Conservation (phyloP, 179 eudicot species). For the Corrigiola litoralis region DNA sequence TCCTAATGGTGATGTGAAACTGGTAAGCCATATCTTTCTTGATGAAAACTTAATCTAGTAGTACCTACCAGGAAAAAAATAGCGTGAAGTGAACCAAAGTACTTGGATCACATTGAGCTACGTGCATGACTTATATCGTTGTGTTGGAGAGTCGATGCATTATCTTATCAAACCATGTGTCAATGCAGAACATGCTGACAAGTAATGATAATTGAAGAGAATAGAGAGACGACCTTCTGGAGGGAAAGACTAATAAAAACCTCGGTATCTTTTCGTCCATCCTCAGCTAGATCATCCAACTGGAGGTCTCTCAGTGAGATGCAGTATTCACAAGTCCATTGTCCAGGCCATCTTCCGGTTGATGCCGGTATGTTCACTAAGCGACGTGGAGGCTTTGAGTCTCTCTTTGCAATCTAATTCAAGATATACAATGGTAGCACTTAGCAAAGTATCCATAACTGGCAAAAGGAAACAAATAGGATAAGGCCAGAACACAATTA, state of each 20-base stretch:
- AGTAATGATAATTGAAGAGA: background rate
- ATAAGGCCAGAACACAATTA: background rate
- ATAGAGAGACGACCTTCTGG: conserved; percentile 24
- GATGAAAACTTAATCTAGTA: too few species aligned
- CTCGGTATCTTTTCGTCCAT: conserved; percentile 27
- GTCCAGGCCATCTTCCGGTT: conserved; percentile 30
- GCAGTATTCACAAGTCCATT: conserved; percentile 34
- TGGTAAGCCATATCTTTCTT: too few species aligned
- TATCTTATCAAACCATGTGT: too few species aligned
- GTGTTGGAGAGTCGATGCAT: too few species aligned
- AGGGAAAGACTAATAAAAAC: conserved; percentile 31
- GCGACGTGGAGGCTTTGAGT: conserved; percentile 15
- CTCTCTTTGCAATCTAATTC: conserved; percentile 18
- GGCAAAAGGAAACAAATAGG: background rate
- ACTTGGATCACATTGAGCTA: too few species aligned
- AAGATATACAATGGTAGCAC: background rate
- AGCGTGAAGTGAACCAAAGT: too few species aligned
- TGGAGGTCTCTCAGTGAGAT: conserved; percentile 35
- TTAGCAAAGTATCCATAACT: background rate
- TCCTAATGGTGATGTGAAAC: too few species aligned
- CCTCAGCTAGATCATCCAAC: conserved; percentile 37
- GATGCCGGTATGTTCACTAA: conserved; percentile 30
- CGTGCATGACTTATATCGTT: too few species aligned
- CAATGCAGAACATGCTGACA: too few species aligned
- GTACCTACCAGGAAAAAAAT: too few species aligned